Percentiles rank a stretch among this genome's conserved stretches.
These are phyloP conservation scores for Ambrosia artemisiifolia DNA, from an alignment of 129 eudicot genomes.

Conservation along the genomic window DNA sequence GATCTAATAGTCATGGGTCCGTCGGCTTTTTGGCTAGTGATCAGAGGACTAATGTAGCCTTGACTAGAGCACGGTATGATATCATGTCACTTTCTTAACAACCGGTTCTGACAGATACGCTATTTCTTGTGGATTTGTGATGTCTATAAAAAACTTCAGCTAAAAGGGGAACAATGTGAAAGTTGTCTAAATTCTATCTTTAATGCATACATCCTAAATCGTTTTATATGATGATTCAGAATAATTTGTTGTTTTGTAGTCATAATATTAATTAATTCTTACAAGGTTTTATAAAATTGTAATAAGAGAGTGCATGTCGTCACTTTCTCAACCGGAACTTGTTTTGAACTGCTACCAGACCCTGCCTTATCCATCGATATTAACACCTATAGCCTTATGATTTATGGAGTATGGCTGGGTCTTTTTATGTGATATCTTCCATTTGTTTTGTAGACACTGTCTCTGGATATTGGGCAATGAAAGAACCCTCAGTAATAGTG, in stretches of 20 bases:
- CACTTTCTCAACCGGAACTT: neutral
- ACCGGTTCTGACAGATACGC: neutral
- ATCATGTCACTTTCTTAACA: neutral
- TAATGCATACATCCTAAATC: no score
- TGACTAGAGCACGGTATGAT: conserved; percentile 73
- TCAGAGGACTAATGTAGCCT: conserved; percentile 68
- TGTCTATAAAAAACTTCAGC: neutral
- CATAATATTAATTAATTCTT: no score
- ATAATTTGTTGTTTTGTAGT: no score
- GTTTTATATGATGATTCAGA: no score
- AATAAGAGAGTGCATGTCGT: no score
- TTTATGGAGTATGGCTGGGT: neutral
- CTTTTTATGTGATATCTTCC: neutral
- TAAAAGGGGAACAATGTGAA: no score
- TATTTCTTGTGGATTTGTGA: neutral
- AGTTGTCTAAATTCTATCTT: no score
- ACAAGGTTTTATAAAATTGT: no score
- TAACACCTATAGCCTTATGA: neutral
- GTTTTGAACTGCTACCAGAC: neutral
- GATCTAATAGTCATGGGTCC: conserved; percentile 47
- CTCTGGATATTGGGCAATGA: conserved; percentile 73
- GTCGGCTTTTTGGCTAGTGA: conserved; percentile 51
- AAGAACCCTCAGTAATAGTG: conserved; percentile 41
- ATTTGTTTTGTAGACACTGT: conserved; percentile 40
- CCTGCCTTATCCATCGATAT: no score